These are phyloP conservation scores for Leccinum huronense DNA, from an alignment of 1,284 basidiomycete species.

Conservation along the genomic window DNA sequence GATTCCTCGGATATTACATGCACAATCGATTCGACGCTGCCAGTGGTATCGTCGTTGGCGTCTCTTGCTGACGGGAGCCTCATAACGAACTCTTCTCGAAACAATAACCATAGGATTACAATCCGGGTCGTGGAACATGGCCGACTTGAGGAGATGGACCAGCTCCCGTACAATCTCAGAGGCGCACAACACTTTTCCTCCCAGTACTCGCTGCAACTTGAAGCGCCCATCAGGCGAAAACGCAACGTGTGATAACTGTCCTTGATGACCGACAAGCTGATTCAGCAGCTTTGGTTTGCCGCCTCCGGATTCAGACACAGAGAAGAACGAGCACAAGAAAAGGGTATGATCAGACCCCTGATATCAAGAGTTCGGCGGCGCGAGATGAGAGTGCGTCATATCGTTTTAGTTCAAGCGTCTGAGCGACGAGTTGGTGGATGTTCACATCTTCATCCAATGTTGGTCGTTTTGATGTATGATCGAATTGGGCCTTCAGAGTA, in stretches of 20 bases:
- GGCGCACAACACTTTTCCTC: conserved; percentile 85
- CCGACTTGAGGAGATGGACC: conserved; percentile 6
- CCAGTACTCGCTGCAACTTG: conserved; percentile 89
- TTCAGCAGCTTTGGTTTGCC: conserved; percentile 82
- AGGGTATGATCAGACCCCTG: conserved; percentile 94
- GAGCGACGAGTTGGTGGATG: conserved; percentile 44
- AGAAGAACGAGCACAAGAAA: conserved; percentile 86
- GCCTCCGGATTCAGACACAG: conserved; percentile 37
- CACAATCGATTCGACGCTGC: neutral
- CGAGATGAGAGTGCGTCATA: conserved; percentile 67
- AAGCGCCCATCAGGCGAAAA: conserved; percentile 96
- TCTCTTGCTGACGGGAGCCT: conserved; percentile 2
- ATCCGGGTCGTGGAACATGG: neutral
- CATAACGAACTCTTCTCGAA: neutral
- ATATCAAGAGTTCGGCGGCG: conserved; percentile 85
- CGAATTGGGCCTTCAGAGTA: conserved; percentile 90
- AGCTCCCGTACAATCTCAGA: conserved; percentile 68
- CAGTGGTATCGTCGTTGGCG: neutral
- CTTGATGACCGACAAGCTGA: conserved; percentile 93
- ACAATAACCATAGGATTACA: neutral
- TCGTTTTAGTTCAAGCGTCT: conserved; percentile 70
- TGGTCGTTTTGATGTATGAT: conserved; percentile 68
- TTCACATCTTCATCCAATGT: neutral
- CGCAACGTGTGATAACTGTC: conserved; percentile 93
- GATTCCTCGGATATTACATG: neutral